Evolutionary conservation across 2,329 filamentous ascomycete species (phyloP), one percentile per base, ranked within the genome.

Genomic region (Madurella mycetomatis): DNA sequence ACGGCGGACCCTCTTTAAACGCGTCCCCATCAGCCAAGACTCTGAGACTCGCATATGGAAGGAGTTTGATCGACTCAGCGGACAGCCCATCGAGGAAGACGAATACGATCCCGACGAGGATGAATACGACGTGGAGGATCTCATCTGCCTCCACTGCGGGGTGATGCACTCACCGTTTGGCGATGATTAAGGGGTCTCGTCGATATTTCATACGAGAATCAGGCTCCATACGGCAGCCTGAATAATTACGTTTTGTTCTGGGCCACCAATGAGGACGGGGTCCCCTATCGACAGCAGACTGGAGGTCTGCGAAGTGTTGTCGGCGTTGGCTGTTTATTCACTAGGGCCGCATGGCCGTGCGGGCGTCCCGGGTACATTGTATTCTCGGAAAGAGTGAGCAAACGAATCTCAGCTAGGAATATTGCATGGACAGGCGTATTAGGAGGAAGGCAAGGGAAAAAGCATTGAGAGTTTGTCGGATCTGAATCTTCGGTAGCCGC

Each of bases 1-100:
- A 16, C 57, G 57, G 5, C 52, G 49, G 11, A 62, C 78, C 3
- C 72, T 81, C 17, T 82, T 77, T 76, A 81, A 80, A 62, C 72
- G 68, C 12, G 72, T 81, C 0, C 79, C 78, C 1, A 45, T 69
- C 4, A 66, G 65, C 16, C 72, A 75, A 16, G 73, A 75, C 52
- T 60, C 57, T 0, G 62, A 69, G 13, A 65, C 72, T 32, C 76
- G 78, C 18, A 63, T 67, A n/a, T 82, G 77, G 78, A 66, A 71
- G 15, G 70, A 79, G 37, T 82, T 81, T 50, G 72, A 73, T 44
- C 55, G 61, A 2, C 51, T 54, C 2, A 57, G 45, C 9, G 61
- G 60, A 15, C 41, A 19, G 7, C 40, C 49, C 1, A 44, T 61
- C 19, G 44, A 49, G 1, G 16, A 34, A 1, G 49, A 56, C 1